Conservation (phyloP, 257 asterid genomes). For the Solanum bulbocastanum region DNA sequence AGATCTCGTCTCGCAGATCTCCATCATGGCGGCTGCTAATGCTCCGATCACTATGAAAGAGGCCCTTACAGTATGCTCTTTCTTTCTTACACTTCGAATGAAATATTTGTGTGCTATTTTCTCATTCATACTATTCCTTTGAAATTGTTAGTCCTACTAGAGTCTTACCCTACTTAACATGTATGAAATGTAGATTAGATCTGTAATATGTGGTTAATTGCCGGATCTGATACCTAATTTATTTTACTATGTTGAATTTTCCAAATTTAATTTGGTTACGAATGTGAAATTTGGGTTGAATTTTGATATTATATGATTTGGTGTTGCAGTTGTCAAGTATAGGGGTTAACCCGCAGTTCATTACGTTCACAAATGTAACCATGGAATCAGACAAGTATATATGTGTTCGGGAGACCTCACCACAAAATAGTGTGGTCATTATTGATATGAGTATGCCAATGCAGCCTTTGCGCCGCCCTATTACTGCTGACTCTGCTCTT, state of each 20-base stretch:
- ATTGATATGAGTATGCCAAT: constrained; percentile 92
- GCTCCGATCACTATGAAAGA: constrained; percentile 99
- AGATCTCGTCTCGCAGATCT: constrained; percentile 32
- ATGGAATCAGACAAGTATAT: constrained; percentile 99
- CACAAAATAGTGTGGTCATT: constrained; percentile 91
- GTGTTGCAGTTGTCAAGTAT: constrained; percentile 83
- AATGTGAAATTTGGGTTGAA: not conserved
- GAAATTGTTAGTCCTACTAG: not conserved
- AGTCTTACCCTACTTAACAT: not conserved
- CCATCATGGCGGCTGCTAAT: constrained; percentile 94
- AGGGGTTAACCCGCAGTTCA: constrained; percentile 91
- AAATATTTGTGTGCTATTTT: not conserved
- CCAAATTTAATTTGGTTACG: not conserved
- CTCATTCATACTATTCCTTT: not conserved
- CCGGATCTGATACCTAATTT: constrained; percentile 25
- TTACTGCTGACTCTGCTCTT: constrained; percentile 97
- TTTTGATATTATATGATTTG: constrained; percentile 18
- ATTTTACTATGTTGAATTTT: not conserved
- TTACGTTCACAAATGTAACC: constrained; percentile 87
- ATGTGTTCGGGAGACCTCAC: constrained; percentile 97
- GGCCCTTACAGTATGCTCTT: constrained; percentile 9
- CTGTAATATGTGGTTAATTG: constrained; percentile 4
- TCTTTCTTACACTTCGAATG: not conserved
- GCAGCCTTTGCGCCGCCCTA: constrained; percentile 97
- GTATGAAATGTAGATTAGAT: not conserved